Evolutionary conservation across 495 filamentous ascomycete genomes (phyloP).

Genomic region (Tricharina praecox): DNA sequence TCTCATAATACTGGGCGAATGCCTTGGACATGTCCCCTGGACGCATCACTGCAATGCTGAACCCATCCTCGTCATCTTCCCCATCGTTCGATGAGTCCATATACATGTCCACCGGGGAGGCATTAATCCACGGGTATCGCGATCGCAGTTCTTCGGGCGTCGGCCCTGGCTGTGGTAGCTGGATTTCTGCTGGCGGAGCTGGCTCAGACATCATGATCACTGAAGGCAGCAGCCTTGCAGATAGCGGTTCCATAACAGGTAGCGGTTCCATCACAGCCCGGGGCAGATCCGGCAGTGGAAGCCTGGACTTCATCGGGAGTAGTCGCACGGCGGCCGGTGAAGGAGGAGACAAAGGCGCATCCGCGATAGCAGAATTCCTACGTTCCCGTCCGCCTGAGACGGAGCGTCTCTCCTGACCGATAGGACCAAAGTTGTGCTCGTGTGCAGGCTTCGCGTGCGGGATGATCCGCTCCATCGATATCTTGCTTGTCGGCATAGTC

Average conservation of each 20-base stretch:
- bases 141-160: background rate
- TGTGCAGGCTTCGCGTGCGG: background rate
- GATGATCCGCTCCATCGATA: background rate
- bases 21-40: no score
- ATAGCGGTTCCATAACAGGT: background rate
- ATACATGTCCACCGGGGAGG: background rate
- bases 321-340: no score
- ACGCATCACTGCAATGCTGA: background rate
- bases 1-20: background rate
- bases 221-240: no score
- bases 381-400: background rate
- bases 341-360: background rate
- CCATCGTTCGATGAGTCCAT: background rate
- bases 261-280: background rate
- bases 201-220: no score
- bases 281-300: no score
- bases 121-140: background rate
- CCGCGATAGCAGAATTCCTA: background rate
- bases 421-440: background rate
- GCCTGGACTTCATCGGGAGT: no score
- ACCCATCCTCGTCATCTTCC: background rate
- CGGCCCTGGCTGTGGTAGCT: background rate
- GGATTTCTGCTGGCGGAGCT: background rate
- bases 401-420: slow-evolving; percentile 1
- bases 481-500: background rate